Percentiles rank a stretch among this genome's conserved stretches.
Conservation (phyloP, 768 basidiomycete genomes). For the Pleurotus platypus region DNA sequence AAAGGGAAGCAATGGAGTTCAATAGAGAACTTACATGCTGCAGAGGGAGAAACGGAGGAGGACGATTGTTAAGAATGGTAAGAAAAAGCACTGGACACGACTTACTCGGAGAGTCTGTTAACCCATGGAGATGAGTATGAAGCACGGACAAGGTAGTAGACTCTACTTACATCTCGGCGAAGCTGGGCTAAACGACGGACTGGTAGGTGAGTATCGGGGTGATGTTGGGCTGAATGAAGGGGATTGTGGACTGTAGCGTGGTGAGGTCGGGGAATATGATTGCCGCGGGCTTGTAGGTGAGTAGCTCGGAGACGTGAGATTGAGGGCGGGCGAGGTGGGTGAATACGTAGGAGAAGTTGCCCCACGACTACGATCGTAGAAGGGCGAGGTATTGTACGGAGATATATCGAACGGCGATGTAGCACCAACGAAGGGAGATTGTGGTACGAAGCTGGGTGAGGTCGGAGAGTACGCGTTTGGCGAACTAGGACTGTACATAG, state of each 20-base stretch:
- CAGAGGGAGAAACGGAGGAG: slow-evolving; percentile 1
- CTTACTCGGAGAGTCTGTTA: slow-evolving; percentile 79
- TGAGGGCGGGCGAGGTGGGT: slow-evolving; percentile 81
- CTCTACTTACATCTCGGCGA: slow-evolving; percentile 77
- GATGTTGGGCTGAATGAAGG: slow-evolving; percentile 91
- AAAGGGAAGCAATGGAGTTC: slow-evolving; percentile 2
- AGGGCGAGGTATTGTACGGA: slow-evolving; percentile 82
- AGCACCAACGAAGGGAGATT: slow-evolving; percentile 79
- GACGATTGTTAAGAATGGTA: slow-evolving; percentile 18
- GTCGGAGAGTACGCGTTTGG: slow-evolving; percentile 88
- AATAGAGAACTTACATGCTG: slow-evolving; percentile 57
- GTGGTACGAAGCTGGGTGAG: slow-evolving; percentile 80
- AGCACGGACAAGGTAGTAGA: slow-evolving; percentile 8
- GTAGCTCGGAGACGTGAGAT: slow-evolving; percentile 78
- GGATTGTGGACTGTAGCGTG: slow-evolving; percentile 83
- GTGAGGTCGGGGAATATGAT: slow-evolving; percentile 82
- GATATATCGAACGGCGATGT: slow-evolving; percentile 82
- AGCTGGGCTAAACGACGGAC: slow-evolving; percentile 89
- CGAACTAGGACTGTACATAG: slow-evolving; percentile 88
- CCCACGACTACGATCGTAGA: slow-evolving; percentile 59
- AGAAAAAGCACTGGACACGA: slow-evolving; percentile 11
- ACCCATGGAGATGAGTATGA: slow-evolving; percentile 15
- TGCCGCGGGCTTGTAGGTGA: slow-evolving; percentile 85
- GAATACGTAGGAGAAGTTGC: slow-evolving; percentile 83
- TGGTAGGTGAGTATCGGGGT: slow-evolving; percentile 85